These are phyloP conservation scores for Lithospermum erythrorhizon DNA, from an alignment of 257 asterid species.

Conservation along the genomic window DNA sequence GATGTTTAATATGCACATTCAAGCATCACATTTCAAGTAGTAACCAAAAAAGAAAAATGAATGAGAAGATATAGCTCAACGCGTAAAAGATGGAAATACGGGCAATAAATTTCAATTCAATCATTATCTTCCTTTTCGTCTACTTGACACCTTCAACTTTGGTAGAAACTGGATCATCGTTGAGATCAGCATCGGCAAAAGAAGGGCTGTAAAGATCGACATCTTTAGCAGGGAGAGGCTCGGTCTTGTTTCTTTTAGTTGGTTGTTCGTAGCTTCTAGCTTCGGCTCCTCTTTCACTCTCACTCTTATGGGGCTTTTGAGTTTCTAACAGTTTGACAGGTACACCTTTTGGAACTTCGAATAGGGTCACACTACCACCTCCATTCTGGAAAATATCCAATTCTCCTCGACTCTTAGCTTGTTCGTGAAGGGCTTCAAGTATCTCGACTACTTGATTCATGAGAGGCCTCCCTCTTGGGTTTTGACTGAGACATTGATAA, in stretches of 20 bases:
- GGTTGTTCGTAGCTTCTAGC: constrained; percentile 2
- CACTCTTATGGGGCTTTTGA: constrained; percentile 7
- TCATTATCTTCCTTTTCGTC: background rate
- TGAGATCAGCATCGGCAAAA: background rate
- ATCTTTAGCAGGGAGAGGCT: constrained; percentile 11
- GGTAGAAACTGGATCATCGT: background rate
- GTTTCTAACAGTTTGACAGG: background rate
- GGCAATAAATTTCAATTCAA: background rate
- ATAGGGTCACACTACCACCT: background rate
- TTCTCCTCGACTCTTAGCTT: background rate
- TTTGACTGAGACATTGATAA: constrained; percentile 24
- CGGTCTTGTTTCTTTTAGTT: constrained; percentile 19
- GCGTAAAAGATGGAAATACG: too few relatives aligned
- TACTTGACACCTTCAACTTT: background rate
- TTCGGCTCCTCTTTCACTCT: constrained; percentile 14
- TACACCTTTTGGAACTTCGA: background rate
- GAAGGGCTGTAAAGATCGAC: constrained; percentile 12
- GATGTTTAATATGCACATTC: too few relatives aligned
- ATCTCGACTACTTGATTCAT: constrained; percentile 21
- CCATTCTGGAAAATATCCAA: background rate
- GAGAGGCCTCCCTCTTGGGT: constrained; percentile 22
- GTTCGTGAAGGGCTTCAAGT: constrained; percentile 20
- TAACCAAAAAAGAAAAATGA: background rate
- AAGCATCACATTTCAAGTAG: background rate
- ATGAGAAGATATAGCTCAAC: too few relatives aligned